These are phyloP conservation scores for Hypoxylon intermedium DNA, from an alignment of 495 filamentous ascomycete species.

Conservation along the genomic window DNA sequence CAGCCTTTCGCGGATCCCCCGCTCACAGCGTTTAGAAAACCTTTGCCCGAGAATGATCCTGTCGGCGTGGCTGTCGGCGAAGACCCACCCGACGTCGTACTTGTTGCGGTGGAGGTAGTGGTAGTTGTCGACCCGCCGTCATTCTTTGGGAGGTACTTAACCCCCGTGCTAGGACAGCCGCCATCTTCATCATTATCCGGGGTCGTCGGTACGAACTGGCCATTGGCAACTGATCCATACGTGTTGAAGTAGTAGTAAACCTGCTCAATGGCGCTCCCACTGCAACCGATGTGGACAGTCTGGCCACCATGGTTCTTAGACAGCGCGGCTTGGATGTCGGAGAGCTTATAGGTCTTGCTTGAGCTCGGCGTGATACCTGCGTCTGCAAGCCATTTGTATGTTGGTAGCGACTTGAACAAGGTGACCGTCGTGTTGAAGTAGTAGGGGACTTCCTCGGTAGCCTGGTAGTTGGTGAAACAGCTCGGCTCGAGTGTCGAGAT, in stretches of 20 bases:
- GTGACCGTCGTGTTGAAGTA: conserved; percentile 62
- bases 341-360: conserved; percentile 66
- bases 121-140: conserved; percentile 6
- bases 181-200: conserved; percentile 33
- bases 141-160: conserved; percentile 45
- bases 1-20: conserved; percentile 65
- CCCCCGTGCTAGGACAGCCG: conserved; percentile 38
- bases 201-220: conserved; percentile 64
- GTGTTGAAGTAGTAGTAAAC: conserved; percentile 84
- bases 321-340: conserved; percentile 68
- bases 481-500: conserved; percentile 68
- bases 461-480: conserved; percentile 70
- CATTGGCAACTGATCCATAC: conserved; percentile 70
- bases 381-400: conserved; percentile 62
- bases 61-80: conserved; percentile 21
- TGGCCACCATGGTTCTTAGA: conserved; percentile 60
- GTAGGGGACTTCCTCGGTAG: conserved; percentile 61
- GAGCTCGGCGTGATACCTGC: conserved; percentile 68
- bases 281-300: conserved; percentile 69
- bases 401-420: conserved; percentile 62
- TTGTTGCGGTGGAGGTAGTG: too few relatives aligned
- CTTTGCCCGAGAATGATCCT: conserved; percentile 54
- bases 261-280: conserved; percentile 64
- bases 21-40: conserved; percentile 63
- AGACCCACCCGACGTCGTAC: conserved; percentile 21